These are phyloP conservation scores for Agastache rugosa DNA, from an alignment of 257 asterid species.

Conservation along the genomic window DNA sequence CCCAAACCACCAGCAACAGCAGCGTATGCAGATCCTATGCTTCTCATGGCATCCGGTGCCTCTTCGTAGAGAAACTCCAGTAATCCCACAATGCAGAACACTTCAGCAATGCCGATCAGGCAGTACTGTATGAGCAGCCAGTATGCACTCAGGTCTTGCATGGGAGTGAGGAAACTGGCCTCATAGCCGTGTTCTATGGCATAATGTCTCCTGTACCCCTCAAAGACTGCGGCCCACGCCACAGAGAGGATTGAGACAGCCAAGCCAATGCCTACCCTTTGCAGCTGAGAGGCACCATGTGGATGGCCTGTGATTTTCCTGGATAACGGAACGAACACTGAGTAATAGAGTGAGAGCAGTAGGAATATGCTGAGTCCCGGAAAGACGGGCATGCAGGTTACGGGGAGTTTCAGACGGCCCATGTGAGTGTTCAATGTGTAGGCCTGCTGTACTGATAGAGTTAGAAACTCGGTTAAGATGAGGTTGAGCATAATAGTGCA, in stretches of 20 bases:
- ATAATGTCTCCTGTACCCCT: conserved; percentile 81
- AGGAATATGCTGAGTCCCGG: conserved; percentile 96
- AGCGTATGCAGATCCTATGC: conserved; percentile 96
- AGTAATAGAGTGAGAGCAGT: conserved; percentile 83
- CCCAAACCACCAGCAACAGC: conserved; percentile 99
- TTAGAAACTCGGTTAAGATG: conserved; percentile 78
- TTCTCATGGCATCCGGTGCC: conserved; percentile 99
- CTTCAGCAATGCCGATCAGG: conserved; percentile 96
- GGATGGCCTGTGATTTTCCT: conserved; percentile 93
- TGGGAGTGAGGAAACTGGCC: conserved; percentile 78
- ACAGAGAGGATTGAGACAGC: conserved; percentile 83
- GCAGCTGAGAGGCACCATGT: conserved; percentile 97
- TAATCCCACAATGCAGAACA: conserved; percentile 87
- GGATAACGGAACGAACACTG: conserved; percentile 82
- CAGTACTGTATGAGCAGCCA: conserved; percentile 96
- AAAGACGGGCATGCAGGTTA: conserved; percentile 98
- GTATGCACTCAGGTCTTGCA: conserved; percentile 85
- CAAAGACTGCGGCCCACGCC: conserved; percentile 85
- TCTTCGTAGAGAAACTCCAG: conserved; percentile 92
- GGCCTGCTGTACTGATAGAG: conserved; percentile 96
- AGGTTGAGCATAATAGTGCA: conserved; percentile 87
- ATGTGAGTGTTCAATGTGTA: conserved; percentile 88
- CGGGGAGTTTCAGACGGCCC: conserved; percentile 87
- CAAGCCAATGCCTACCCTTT: conserved; percentile 93
- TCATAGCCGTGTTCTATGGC: conserved; percentile 77